phyloP scores from a whole-genome alignment of 768 basidiomycete genomes.

The Xanthoconium stramineum region DNA sequence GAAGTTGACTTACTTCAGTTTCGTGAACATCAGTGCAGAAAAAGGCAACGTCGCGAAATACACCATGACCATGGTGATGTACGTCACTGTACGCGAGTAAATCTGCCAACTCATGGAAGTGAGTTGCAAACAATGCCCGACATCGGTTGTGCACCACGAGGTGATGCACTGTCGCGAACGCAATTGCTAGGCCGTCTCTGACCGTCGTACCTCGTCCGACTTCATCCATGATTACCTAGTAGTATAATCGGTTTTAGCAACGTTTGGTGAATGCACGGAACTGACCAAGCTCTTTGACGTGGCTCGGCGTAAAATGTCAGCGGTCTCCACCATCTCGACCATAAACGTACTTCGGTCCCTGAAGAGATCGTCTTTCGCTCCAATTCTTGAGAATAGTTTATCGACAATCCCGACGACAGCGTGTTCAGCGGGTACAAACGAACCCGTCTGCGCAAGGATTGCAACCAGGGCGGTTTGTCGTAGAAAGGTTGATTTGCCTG shows the following conservation, averaged over 20 bases:
- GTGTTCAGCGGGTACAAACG: slow-evolving; percentile 85
- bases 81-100: slow-evolving; percentile 65
- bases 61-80: slow-evolving; percentile 37
- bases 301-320: slow-evolving; percentile 82
- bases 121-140: slow-evolving; percentile 95
- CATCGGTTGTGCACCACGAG: slow-evolving; percentile 67
- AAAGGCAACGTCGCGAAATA: slow-evolving; percentile 68
- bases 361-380: slow-evolving; percentile 93
- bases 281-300: slow-evolving; percentile 79
- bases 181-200: slow-evolving; percentile 88
- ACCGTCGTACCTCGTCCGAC: slow-evolving; percentile 96
- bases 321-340: slow-evolving; percentile 97
- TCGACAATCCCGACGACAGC: slow-evolving; percentile 86
- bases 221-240: slow-evolving; percentile 98
- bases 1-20: slow-evolving; percentile 50
- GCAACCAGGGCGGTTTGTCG: slow-evolving; percentile 88
- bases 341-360: slow-evolving; percentile 95
- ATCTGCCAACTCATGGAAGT: slow-evolving; percentile 91
- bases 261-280: slow-evolving; percentile 3
- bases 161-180: slow-evolving; percentile 87
- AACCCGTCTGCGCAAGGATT: slow-evolving; percentile 89
- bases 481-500: slow-evolving; percentile 89
- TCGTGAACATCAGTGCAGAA: slow-evolving; percentile 90
- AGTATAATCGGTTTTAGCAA: slow-evolving; percentile 2
- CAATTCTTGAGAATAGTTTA: slow-evolving; percentile 89